Base-by-base conservation (phyloP, 306 rosid genomes). In the Cucumis hystrix region DNA sequence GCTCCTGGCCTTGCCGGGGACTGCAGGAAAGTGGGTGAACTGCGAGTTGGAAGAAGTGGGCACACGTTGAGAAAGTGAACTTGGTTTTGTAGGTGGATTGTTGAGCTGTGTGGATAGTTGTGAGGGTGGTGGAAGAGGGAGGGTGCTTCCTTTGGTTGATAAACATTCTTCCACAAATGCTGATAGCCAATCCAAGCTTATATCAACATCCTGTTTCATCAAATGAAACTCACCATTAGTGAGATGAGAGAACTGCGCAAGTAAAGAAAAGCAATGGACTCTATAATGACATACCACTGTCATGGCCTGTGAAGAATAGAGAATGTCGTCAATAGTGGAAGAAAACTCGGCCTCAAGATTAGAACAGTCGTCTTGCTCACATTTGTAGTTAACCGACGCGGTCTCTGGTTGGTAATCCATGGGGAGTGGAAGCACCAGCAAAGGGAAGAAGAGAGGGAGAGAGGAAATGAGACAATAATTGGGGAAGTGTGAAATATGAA, bases 1-100 rank as follows among this genome's bases (percentile, higher is more conserved):
- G 89, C 96, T 91, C 67, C 96, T 91, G 6, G 91, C 93, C 76
- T 89, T 91, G 7, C 96, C 81, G 3, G 91, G 91, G 30, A 91
- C 89, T 14, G 80, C 49, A 0, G 73, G 8, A 59, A 83, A 81
- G 51, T 37, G 47, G 8, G 25, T 4, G 28, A 37, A 65, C 4
- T 15, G 8, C n/a, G 40, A 61, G 40, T 77, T 83, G 17, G 82
- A 83, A 73, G 83, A 79, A 21, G 86, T 56, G 37, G 8, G 30
- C 2, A 11, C 11, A 1, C 6, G 45, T 1, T 23, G 18, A 30
- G 69, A 16, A 37, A 63, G 21, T 30, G 69, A 30, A 63, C 17
- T 63, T 33, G 69, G 70, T 63, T 61, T 12, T 78, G 16, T 43
- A 64, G 83, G 76, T 79, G 81, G 39, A 52, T 20, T 5, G 30